phyloP scores from a whole-genome alignment of 1,284 basidiomycete genomes.

The Papiliotrema nemorosa region DNA sequence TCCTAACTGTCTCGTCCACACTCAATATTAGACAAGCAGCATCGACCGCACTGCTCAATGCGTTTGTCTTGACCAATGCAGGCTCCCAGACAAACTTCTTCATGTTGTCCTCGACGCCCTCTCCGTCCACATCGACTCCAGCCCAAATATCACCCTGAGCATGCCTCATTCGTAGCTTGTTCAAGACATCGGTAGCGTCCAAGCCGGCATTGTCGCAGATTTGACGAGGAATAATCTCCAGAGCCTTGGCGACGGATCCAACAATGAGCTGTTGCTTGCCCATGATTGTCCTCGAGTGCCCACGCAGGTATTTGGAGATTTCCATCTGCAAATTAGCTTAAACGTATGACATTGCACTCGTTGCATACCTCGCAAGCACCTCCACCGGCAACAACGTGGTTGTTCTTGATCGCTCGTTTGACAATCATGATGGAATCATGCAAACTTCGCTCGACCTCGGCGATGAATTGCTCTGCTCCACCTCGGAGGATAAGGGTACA shows the following conservation, averaged over 20 bases:
- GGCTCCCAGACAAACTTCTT: constrained; percentile 99
- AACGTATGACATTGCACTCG: neutral
- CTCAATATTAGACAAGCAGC: constrained; percentile 93
- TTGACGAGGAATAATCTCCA: constrained; percentile 96
- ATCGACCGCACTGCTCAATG: constrained; percentile 89
- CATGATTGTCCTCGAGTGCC: constrained; percentile 85
- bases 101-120: constrained; percentile 92
- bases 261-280: constrained; percentile 96
- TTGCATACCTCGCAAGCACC: constrained; percentile 84
- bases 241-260: constrained; percentile 91
- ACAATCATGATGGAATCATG: constrained; percentile 99
- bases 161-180: constrained; percentile 96
- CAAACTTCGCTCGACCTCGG: constrained; percentile 93
- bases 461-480: constrained; percentile 98
- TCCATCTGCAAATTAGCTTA: constrained; percentile 70
- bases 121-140: constrained; percentile 90
- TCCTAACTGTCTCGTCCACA: constrained; percentile 91
- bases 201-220: constrained; percentile 98
- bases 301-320: constrained; percentile 85
- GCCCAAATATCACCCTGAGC: constrained; percentile 81
- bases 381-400: constrained; percentile 93
- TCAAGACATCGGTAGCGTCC: constrained; percentile 95
- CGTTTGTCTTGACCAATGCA: constrained; percentile 90
- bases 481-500: constrained; percentile 95
- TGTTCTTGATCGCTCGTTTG: constrained; percentile 92